Percentiles rank a stretch among this genome's conserved stretches.
Conservation (phyloP, 495 filamentous ascomycete species). For the Delitschia confertaspora region DNA sequence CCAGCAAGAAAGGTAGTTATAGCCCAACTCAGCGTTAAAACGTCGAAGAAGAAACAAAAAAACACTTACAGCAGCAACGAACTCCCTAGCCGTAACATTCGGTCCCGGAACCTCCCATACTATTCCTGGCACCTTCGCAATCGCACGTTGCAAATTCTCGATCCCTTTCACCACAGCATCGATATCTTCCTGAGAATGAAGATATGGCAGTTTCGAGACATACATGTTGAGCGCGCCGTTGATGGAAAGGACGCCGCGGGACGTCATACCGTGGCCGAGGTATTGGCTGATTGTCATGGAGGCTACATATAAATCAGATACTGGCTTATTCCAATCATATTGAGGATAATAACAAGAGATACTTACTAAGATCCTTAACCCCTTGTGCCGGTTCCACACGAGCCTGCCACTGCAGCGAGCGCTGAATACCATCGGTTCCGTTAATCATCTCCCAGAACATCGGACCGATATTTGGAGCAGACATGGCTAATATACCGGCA, state of each 20-base stretch:
- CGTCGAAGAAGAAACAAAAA: background rate
- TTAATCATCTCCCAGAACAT: conserved; percentile 52
- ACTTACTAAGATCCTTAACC: background rate
- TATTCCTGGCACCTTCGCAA: conserved; percentile 44
- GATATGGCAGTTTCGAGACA: conserved; percentile 46
- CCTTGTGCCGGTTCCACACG: conserved; percentile 45
- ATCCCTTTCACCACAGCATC: conserved; percentile 45
- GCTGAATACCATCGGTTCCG: conserved; percentile 52
- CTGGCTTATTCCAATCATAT: background rate
- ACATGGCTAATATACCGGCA: conserved; percentile 55
- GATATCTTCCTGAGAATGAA: conserved; percentile 45
- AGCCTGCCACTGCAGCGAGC: conserved; percentile 57
- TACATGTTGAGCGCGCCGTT: conserved; percentile 44
- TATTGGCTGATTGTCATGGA: conserved; percentile 58
- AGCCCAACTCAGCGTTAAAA: background rate
- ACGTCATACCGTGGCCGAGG: conserved; percentile 51
- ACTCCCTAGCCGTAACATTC: conserved; percentile 43
- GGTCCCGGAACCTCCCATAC: conserved; percentile 45
- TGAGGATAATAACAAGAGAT: background rate
- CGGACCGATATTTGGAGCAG: conserved; percentile 59
- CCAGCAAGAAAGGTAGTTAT: too few species aligned
- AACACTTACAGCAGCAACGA: conserved; percentile 38
- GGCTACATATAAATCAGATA: conserved; percentile 19
- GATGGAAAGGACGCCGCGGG: conserved; percentile 55
- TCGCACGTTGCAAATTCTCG: conserved; percentile 47